phyloP scores from a whole-genome alignment of 2,329 filamentous ascomycete species.

The Paramyrothecium roridum region DNA sequence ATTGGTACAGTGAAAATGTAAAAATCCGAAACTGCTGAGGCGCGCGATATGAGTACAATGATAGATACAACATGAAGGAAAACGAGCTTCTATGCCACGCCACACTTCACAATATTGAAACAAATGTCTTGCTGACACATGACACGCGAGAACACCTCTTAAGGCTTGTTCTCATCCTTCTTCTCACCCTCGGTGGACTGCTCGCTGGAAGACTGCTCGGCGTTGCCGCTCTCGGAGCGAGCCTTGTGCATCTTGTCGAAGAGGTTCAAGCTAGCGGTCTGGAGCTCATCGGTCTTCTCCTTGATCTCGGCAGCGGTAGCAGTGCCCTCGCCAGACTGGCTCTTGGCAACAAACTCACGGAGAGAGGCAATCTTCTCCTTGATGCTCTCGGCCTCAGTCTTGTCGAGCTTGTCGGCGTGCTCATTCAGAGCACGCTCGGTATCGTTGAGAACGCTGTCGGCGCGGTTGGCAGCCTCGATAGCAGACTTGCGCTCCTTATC shows the following conservation, averaged over 20 bases:
- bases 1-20: slow-evolving; percentile 36
- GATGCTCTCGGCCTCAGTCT: slow-evolving; percentile 89
- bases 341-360: slow-evolving; percentile 89
- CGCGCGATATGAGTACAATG: slow-evolving; percentile 50
- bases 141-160: slow-evolving; percentile 28
- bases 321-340: slow-evolving; percentile 84
- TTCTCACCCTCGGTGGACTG: slow-evolving; percentile 66
- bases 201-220: slow-evolving; percentile 47
- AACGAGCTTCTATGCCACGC: slow-evolving; percentile 27
- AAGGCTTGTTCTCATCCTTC: slow-evolving; percentile 71
- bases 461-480: slow-evolving; percentile 96
- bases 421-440: slow-evolving; percentile 98
- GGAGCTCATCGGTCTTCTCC: slow-evolving; percentile 97
- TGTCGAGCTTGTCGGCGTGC: slow-evolving; percentile 93
- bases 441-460: slow-evolving; percentile 93
- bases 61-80: slow-evolving; percentile 37
- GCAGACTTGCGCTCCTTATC: slow-evolving; percentile 96
- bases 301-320: slow-evolving; percentile 91
- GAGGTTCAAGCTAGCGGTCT: slow-evolving; percentile 90
- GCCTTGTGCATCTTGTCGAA: slow-evolving; percentile 99
- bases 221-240: slow-evolving; percentile 60
- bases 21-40: slow-evolving; percentile 30
- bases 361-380: slow-evolving; percentile 87
- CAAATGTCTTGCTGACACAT: slow-evolving; percentile 15
- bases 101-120: slow-evolving; percentile 29